phyloP scores from a whole-genome alignment of 2,329 filamentous ascomycete genomes.

The Botrytis hyacinthi region DNA sequence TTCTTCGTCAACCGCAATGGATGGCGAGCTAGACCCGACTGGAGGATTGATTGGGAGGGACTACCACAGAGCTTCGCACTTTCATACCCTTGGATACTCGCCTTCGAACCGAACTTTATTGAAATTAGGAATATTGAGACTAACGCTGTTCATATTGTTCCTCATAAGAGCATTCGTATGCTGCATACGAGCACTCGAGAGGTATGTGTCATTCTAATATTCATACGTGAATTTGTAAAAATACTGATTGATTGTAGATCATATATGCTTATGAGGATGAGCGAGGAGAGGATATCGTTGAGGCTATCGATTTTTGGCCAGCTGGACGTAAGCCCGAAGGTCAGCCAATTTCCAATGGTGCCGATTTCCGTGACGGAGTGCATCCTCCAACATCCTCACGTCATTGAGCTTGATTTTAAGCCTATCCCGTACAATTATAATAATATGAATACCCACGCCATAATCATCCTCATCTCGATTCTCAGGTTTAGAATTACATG shows the following conservation, averaged over 20 bases:
- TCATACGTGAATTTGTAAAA: conserved; percentile 7
- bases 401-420: conserved; percentile 26
- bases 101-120: conserved; percentile 96
- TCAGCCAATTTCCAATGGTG: conserved; percentile 24
- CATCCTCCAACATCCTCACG: conserved; percentile 33
- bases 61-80: conserved; percentile 88
- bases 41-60: conserved; percentile 97
- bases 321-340: conserved; percentile 37
- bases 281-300: conserved; percentile 85
- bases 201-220: conserved; percentile 53
- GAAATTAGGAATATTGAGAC: conserved; percentile 95
- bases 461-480: conserved; percentile 20
- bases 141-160: conserved; percentile 91
- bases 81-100: conserved; percentile 94
- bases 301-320: conserved; percentile 91
- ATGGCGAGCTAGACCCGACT: conserved; percentile 93
- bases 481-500: conserved; percentile 19
- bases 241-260: conserved; percentile 59
- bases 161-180: conserved; percentile 95
- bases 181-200: conserved; percentile 95
- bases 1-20: conserved; percentile 99
- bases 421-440: conserved; percentile 12
- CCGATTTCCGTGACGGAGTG: conserved; percentile 27
- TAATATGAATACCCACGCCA: conserved; percentile 20
- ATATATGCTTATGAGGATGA: conserved; percentile 98